Evolutionary conservation across 306 rosid genomes (phyloP).

Genomic region (Herpetospermum pedunculosum): DNA sequence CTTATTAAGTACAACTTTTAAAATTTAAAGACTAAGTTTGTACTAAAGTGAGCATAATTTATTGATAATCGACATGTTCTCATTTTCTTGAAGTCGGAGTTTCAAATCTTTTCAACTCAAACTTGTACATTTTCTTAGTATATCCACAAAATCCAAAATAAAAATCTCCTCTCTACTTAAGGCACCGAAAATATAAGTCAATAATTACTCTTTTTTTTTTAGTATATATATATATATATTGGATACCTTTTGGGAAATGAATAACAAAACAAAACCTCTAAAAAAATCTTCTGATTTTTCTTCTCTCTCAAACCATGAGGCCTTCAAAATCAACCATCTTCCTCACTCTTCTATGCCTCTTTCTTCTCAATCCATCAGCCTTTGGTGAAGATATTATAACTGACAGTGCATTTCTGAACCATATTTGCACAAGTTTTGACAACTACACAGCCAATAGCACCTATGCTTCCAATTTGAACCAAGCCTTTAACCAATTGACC

Average conservation of each 20-base stretch:
- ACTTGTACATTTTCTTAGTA: neutral
- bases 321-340: constrained; percentile 7
- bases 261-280: too few species aligned
- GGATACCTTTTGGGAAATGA: neutral
- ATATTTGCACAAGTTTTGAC: constrained; percentile 33
- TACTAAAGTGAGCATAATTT: too few species aligned
- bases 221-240: neutral
- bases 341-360: constrained; percentile 1
- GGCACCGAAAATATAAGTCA: neutral
- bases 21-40: too few species aligned
- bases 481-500: constrained; percentile 9
- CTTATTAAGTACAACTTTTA: too few species aligned
- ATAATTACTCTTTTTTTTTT: neutral
- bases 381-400: constrained; percentile 14
- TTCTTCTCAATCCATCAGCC: constrained; percentile 22
- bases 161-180: neutral
- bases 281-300: neutral
- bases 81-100: too few species aligned
- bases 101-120: too few species aligned
- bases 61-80: too few species aligned
- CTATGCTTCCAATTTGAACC: constrained; percentile 15
- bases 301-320: neutral
- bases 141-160: neutral
- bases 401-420: constrained; percentile 25
- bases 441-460: constrained; percentile 30